Evolutionary conservation across 2,329 filamentous ascomycete species (phyloP), one percentile per base, ranked within the genome.

Genomic region (Neoarthrinium moseri): DNA sequence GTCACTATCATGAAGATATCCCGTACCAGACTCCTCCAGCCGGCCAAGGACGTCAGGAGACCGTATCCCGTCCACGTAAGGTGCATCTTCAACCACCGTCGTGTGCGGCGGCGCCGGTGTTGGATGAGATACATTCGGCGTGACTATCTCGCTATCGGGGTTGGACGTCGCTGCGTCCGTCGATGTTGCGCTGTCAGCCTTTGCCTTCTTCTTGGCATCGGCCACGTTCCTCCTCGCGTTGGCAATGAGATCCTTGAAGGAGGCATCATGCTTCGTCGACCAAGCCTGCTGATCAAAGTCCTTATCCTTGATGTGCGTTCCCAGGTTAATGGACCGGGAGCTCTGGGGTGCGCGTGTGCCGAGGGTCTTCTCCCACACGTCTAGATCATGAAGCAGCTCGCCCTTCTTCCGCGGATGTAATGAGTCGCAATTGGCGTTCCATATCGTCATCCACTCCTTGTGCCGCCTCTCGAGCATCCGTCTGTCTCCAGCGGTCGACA

Each of bases 381-480:
- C 87, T 11, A 99, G 66, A 49, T 97, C 92, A 12, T 80, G 81
- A 13, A 95, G 67, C 4, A 99, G 66, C 47, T 94, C 85, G 6
- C 69, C 60, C 52, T 88, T 89, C 10, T 75, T 74, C 61, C 86
- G 87, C 0, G 90, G 90, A 2, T 73, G 72, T 27, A 79, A 80
- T 2, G 91, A 87, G 65, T 99, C 94, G 67, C 91, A 96, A 62
- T 99, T 99, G 10, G 95, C 89, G 64, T 99, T 99, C 87, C 90
- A 96, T 15, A 99, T 70, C 29, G 94, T 96, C 42, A 94, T 78
- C 91, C 91, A 99, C 66, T 99, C 94, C 20, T 81, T 89, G 59
- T 97, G 91, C 15, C 95, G 81, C 53, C 78, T 80, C 62, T 92
- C 86, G 44, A 97, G 73, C 2, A 91, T 73, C 36, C 77, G 71